These are phyloP conservation scores for Smallanthus sonchifolius DNA, from an alignment of 129 eudicot genomes.

Conservation along the genomic window DNA sequence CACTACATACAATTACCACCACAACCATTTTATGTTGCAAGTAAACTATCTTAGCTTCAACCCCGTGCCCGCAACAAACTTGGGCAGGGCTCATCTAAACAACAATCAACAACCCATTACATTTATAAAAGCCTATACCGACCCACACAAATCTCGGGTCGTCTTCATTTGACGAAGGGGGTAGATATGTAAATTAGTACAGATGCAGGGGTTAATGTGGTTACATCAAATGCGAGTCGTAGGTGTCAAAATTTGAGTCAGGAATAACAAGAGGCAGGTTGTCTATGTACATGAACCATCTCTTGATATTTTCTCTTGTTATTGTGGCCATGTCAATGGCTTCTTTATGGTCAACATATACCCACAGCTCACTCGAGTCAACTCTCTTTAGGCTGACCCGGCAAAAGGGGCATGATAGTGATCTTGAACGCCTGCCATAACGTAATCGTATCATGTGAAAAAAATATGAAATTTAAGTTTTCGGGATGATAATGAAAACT, in stretches of 20 bases:
- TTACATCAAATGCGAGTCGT: constrained; percentile 57
- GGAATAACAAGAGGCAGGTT: constrained; percentile 62
- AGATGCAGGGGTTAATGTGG: constrained; percentile 11
- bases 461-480: not conserved
- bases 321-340: constrained; percentile 43
- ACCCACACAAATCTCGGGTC: not conserved
- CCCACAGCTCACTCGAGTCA: constrained; percentile 64
- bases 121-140: no score
- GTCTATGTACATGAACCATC: constrained; percentile 60
- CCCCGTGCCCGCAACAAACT: no score
- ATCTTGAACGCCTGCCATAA: constrained; percentile 51
- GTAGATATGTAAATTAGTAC: constrained; percentile 28
- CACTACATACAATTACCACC: no score
- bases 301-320: constrained; percentile 49
- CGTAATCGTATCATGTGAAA: not conserved
- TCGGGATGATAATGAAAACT: not conserved
- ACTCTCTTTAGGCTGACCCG: constrained; percentile 68
- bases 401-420: constrained; percentile 66
- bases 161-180: constrained; percentile 10
- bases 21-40: no score
- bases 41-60: no score
- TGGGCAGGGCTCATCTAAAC: no score
- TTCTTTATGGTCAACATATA: constrained; percentile 45
- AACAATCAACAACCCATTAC: no score
- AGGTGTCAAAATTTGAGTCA: constrained; percentile 43